Conservation (phyloP, 2,329 filamentous ascomycete genomes). For the Rhynchosporium secalis region DNA sequence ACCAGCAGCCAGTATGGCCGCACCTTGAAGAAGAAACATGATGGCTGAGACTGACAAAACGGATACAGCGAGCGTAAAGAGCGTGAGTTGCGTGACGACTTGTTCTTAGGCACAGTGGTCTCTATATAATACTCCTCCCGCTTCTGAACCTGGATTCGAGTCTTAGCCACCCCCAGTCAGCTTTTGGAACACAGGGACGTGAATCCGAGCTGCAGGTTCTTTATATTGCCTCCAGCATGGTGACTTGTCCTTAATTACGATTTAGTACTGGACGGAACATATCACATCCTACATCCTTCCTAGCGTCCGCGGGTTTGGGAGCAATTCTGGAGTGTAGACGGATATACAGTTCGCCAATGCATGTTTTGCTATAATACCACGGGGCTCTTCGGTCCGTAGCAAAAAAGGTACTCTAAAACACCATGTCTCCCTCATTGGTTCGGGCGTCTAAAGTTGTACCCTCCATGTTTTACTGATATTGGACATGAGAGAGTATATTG, state of each 20-base stretch:
- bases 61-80: background rate
- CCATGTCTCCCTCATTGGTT: background rate
- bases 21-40: slow-evolving; percentile 20
- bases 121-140: slow-evolving; percentile 18
- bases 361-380: background rate
- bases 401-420: background rate
- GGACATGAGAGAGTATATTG: background rate
- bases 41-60: slow-evolving; percentile 3
- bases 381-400: slow-evolving; percentile 22
- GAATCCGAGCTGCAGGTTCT: slow-evolving; percentile 15
- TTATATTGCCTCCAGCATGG: background rate
- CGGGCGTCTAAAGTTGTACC: background rate
- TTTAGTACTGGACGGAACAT: slow-evolving; percentile 18
- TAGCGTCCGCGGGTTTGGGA: background rate
- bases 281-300: slow-evolving; percentile 17
- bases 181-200: slow-evolving; percentile 24
- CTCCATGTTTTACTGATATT: slow-evolving; percentile 11
- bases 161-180: background rate
- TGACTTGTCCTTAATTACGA: background rate
- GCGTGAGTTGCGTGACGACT: background rate
- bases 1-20: slow-evolving; percentile 21
- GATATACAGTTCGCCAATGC: slow-evolving; percentile 20
- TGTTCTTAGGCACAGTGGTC: slow-evolving; percentile 1
- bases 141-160: slow-evolving; percentile 6
- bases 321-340: slow-evolving; percentile 19